Evolutionary conservation across 768 basidiomycete species (phyloP).

Genomic region (Boletellus sp.): DNA sequence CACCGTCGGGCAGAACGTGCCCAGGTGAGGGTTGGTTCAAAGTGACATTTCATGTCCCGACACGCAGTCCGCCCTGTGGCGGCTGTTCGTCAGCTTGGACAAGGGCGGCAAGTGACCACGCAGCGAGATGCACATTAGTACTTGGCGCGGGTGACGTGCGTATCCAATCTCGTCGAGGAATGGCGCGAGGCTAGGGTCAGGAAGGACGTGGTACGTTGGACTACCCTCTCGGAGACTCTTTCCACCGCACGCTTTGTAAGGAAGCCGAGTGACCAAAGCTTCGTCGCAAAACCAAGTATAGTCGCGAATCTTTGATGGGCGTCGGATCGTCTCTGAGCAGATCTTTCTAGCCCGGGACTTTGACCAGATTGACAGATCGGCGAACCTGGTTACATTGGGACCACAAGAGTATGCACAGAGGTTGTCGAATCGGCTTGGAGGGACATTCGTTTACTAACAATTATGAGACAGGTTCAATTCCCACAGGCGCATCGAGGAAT

Average conservation of each 20-base stretch:
- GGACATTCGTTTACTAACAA: background rate
- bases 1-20: too few species aligned
- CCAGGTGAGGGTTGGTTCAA: background rate
- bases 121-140: background rate
- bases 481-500: too few species aligned
- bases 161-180: background rate
- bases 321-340: background rate
- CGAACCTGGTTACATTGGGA: too few species aligned
- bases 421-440: background rate
- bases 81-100: background rate
- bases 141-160: background rate
- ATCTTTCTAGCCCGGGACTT: conserved; percentile 3
- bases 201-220: background rate
- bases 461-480: background rate
- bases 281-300: background rate
- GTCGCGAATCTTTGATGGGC: conserved; percentile 16
- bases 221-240: background rate
- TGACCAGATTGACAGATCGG: background rate
- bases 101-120: background rate
- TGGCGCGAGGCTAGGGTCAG: background rate
- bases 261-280: too few species aligned
- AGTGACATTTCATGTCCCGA: conserved; percentile 17
- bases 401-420: background rate
- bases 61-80: background rate
- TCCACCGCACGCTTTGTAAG: background rate